Base-by-base conservation (phyloP, 139 green algal genomes). In the Picochlorum sp. region DNA sequence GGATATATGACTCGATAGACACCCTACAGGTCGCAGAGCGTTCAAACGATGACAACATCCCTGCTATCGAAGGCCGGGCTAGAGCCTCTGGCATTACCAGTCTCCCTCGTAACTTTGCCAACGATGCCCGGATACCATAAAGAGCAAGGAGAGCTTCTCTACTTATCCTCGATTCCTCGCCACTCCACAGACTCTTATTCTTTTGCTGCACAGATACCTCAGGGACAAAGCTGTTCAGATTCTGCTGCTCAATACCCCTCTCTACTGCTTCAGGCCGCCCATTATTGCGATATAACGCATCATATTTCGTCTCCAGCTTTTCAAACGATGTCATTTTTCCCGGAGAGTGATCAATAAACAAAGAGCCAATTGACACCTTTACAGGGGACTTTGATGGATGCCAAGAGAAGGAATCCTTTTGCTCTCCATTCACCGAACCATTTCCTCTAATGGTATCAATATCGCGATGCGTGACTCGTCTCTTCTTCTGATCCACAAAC, bases 101-200 rank as follows among this genome's bases (percentile, higher is more conserved):
- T 65, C 13, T 32, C 21, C 58, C 58, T 9, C 58, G 9, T 18
- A 65, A 5, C 21, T 45, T 28, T 21, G n/a, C 15, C 21, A 66
- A 56, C 37, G 61, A 66, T 24, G 32, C 20, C 2, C 38, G 10
- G 6, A 57, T 34, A 18, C 61, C 61, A 49, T 56, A 32, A 7
- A 66, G 37, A 41, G 61, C 28, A 21, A 66, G 49, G 5, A 66
- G 13, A 21, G 61, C 61, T 41, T 66, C 61, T 16, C 37, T 52
- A 13, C 15, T 45, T 9, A 66, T 14, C n/a, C 57, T 15, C 9
- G 61, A 18, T 41, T 66, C 61, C 41, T 66, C 47, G 7, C 47
- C 47, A 54, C 34, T 41, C 34, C 34, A 41, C 8, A 41, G 2
- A 41, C 34, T 41, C 0, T 41, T 8, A 41, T 41, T 41, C 34